Base-by-base conservation (phyloP, 768 basidiomycete genomes). In the Lactifluus echinatus region DNA sequence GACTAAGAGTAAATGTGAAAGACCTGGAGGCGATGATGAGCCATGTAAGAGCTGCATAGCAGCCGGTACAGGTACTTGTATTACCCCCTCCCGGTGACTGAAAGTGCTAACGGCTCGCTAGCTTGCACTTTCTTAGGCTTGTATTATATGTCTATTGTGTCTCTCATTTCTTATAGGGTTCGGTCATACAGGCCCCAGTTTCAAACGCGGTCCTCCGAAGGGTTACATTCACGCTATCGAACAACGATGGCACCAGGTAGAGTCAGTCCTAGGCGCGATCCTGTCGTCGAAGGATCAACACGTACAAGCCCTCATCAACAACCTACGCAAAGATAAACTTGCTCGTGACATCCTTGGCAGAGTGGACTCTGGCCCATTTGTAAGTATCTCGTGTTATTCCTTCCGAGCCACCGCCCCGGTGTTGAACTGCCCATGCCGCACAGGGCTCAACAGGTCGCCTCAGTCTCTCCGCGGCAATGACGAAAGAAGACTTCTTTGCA, bases 191-290 rank as follows among this genome's bases (percentile, higher is more conserved):
- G 87, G 84, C 44, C 86, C 86, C 0, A 87, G 84, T 66, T 85
- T 85, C 68, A 87, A 87, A 66, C 84, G 90, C 8, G 91, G 90
- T 10, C 87, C 87, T 10, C 88, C 89, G 6, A 90, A 90, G 66
- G 92, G 92, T 19, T 94, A 94, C 68, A 93, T 94, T 49, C 88
- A 93, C 68, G 91, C 91, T 37, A 92, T 94, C 50, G 92, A 94
- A 72, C 87, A 89, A 57, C 72, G 91, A 65, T 87, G 92, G 83
- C 92, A 94, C 64, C 88, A 93, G 67, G 87, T 93, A 64, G 93
- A 94, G 70, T 87, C 90, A 12, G 73, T 94, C n/a, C 76, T 94
- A 5, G 92, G 89, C 34, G 84, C 86, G 12, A 76, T 94, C 50
- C 75, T 93, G 49, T 81, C 85, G 63, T 87, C 85, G 56, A 76